Evolutionary conservation across 176 grass and related monocot species (phyloP).

Genomic region (Musa schizocarpa): DNA sequence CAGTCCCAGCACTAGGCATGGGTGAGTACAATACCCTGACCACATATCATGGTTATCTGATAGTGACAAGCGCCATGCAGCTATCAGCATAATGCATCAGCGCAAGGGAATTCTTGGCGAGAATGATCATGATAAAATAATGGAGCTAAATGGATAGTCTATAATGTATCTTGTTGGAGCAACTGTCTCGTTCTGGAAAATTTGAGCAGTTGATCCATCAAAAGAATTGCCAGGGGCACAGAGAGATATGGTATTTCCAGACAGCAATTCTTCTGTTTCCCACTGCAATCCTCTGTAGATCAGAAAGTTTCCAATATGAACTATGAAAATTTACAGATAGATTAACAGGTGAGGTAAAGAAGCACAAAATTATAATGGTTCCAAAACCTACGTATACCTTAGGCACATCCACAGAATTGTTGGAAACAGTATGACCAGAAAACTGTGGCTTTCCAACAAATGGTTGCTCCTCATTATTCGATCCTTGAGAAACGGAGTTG

Average conservation of each 20-base stretch:
- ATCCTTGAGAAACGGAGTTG: not conserved
- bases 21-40: too few relatives aligned
- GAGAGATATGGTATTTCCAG: not conserved
- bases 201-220: constrained; percentile 15
- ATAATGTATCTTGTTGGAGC: constrained; percentile 9
- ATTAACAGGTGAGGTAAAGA: not conserved
- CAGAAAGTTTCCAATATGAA: not conserved
- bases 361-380: not conserved
- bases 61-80: not conserved
- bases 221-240: constrained; percentile 5
- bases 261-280: not conserved
- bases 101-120: not conserved
- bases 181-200: constrained; percentile 13
- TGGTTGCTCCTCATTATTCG: constrained; percentile 8
- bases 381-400: constrained; percentile 6
- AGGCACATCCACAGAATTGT: not conserved
- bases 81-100: not conserved
- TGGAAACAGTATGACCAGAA: not conserved
- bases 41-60: not conserved
- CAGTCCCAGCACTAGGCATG: too few relatives aligned
- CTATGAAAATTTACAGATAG: not conserved
- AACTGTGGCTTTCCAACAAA: not conserved
- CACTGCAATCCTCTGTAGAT: constrained; percentile 5
- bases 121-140: not conserved
- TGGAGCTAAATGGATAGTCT: not conserved